Evolutionary conservation across 495 filamentous ascomycete species (phyloP), one percentile per base, ranked within the genome.

Genomic region (Penicillium antarcticum): DNA sequence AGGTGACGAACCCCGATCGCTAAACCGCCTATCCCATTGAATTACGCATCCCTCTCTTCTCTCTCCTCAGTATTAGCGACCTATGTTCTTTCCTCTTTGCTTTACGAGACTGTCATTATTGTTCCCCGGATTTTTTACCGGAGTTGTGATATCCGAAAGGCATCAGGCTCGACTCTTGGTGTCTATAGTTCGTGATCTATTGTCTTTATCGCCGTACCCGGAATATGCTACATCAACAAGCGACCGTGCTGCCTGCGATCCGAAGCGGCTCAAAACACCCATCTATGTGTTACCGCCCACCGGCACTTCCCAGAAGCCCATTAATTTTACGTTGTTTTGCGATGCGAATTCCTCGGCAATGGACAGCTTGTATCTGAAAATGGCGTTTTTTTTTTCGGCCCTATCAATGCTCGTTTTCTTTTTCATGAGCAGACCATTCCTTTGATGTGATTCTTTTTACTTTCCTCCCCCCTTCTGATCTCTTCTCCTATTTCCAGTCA

Each of bases 1-100:
- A 78, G 75, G 75, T 80, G 36, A 78, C 74, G 14, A 80, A 80
- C 52, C 77, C 76, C 14, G 76, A 80, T 57, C 63, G 57, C 44
- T 71, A 65, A 58, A 12, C n/a, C 39, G 35, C 21, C 17, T 21
- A 5, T 40, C 16, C 21, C 13, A 45, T 29, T 35, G 40, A 41
- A 42, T 42, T 45, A 48, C 18, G 14, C 38, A 32, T 13, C 44
- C 13, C 33, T 46, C 46, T 42, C 5, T 39, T 47, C 47, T 45
- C 21, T 51, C 35, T 37, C 43, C 34, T 32, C 38, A 13, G 41
- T 55, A 45, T 56, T 47, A 36, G 29, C 43, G 45, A 31, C 26
- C 33, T 19, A 34, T 29, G 12, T 24, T 31, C 26, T 42, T 50
- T 26, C 36, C n/a, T 12, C 23, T 38, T 44, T 42, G 37, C 45